A percentile compares a stretch with the other conserved stretches of the same genome.
Evolutionary conservation across 164 flowering plant species (phyloP).

Genomic region (Protea cynaroides): DNA sequence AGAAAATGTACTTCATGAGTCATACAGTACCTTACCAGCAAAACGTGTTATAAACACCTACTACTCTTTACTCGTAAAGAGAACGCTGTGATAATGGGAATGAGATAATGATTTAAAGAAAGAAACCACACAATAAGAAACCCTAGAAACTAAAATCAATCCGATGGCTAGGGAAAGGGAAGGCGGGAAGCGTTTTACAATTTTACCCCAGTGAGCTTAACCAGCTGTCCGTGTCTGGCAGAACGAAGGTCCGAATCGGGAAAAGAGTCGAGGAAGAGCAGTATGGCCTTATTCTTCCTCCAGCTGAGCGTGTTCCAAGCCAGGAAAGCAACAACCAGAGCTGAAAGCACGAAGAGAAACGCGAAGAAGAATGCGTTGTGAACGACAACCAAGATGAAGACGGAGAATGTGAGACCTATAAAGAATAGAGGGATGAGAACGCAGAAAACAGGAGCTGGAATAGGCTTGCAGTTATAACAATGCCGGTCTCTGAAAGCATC

Average conservation of each 20-base stretch:
- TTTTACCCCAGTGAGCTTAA: conserved; percentile 55
- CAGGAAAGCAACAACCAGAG: conserved; percentile 33
- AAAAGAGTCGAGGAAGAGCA: conserved; percentile 34
- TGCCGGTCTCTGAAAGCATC: conserved; percentile 15
- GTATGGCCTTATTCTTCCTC: conserved; percentile 20
- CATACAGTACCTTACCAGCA: too few relatives aligned
- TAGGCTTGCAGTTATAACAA: conserved; percentile 20
- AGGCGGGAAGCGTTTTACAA: neutral
- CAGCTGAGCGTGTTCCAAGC: conserved; percentile 36
- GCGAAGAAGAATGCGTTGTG: conserved; percentile 47
- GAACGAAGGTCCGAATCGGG: conserved; percentile 51
- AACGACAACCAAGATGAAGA: conserved; percentile 46
- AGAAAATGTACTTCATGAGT: neutral
- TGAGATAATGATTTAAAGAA: too few relatives aligned
- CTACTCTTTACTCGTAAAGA: too few relatives aligned
- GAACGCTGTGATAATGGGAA: too few relatives aligned
- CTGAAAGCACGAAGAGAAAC: conserved; percentile 27
- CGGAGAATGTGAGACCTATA: conserved; percentile 31
- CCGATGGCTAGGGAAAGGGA: neutral
- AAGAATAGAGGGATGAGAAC: conserved; percentile 33
- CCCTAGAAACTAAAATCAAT: conserved; percentile 3
- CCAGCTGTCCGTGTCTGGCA: conserved; percentile 57
- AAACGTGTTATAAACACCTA: too few relatives aligned
- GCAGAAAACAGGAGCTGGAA: conserved; percentile 32
- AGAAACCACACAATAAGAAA: neutral